phyloP scores from a whole-genome alignment of 305 asterid species.

The Fraxinus baroniana region DNA sequence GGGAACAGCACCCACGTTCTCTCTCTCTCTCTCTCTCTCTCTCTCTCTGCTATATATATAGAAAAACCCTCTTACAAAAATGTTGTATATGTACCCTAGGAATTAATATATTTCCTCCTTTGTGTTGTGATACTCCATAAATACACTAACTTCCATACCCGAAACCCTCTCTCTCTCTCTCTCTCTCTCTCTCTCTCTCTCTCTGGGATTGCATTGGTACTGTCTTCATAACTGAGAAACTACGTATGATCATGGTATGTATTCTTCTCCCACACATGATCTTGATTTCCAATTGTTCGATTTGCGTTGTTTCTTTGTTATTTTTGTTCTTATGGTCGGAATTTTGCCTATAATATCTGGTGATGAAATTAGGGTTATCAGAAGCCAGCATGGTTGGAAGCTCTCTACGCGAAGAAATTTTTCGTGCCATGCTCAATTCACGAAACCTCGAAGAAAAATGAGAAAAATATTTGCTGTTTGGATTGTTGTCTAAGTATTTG shows the following conservation, averaged over 20 bases:
- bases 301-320: background rate
- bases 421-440: slow-evolving; percentile 72
- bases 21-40: slow-evolving; percentile 48
- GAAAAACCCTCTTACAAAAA: slow-evolving; percentile 22
- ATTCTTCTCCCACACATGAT: background rate
- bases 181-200: no score
- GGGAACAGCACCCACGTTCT: slow-evolving; percentile 87
- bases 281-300: background rate
- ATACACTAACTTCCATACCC: slow-evolving; percentile 43
- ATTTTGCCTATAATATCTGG: background rate
- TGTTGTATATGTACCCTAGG: slow-evolving; percentile 29
- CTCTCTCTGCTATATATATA: background rate
- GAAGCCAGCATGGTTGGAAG: slow-evolving; percentile 89
- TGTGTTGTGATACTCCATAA: slow-evolving; percentile 45
- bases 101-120: slow-evolving; percentile 27
- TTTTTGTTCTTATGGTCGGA: background rate
- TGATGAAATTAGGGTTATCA: slow-evolving; percentile 41
- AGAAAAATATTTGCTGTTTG: slow-evolving; percentile 81
- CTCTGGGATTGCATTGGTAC: background rate
- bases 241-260: slow-evolving; percentile 33
- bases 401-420: slow-evolving; percentile 63
- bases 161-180: slow-evolving; percentile 44
- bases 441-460: slow-evolving; percentile 74
- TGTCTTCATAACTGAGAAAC: background rate
- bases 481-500: slow-evolving; percentile 92